A percentile compares a stretch with the other conserved stretches of the same genome.
These are phyloP conservation scores for Trichoderma simmonsii DNA, from an alignment of 2,329 filamentous ascomycete genomes.

Conservation along the genomic window DNA sequence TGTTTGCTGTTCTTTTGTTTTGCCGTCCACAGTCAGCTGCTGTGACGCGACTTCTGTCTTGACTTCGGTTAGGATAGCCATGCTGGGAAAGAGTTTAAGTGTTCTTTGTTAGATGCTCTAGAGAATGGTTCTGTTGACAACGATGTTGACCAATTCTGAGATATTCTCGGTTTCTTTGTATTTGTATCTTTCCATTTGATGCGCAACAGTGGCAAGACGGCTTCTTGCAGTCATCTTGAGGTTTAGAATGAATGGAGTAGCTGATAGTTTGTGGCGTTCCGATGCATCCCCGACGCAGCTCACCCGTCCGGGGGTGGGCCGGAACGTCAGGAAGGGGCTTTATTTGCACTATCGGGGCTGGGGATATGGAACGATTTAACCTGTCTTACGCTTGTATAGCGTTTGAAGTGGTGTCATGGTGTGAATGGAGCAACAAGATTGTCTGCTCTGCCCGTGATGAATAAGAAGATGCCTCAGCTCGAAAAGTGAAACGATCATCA, in stretches of 20 bases:
- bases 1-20: not conserved
- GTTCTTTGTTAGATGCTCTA: not conserved
- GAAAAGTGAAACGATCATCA: not conserved
- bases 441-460: not conserved
- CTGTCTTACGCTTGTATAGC: not conserved
- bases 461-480: slow-evolving; percentile 3
- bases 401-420: not conserved
- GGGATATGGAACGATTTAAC: not conserved
- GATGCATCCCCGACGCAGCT: not conserved
- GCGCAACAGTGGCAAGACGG: not conserved
- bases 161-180: not conserved
- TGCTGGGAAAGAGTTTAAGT: not conserved
- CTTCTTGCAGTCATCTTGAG: not conserved
- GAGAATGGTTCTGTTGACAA: not conserved
- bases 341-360: not conserved
- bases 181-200: not conserved
- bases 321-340: not conserved
- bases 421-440: not conserved
- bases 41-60: not conserved
- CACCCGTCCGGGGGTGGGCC: not conserved
- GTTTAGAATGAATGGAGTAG: not conserved
- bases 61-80: not conserved
- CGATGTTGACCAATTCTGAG: not conserved
- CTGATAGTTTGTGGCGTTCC: not conserved
- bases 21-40: not conserved